These are phyloP conservation scores for Ananas comosus DNA, from an alignment of 176 grass and related monocot species.

Conservation along the genomic window DNA sequence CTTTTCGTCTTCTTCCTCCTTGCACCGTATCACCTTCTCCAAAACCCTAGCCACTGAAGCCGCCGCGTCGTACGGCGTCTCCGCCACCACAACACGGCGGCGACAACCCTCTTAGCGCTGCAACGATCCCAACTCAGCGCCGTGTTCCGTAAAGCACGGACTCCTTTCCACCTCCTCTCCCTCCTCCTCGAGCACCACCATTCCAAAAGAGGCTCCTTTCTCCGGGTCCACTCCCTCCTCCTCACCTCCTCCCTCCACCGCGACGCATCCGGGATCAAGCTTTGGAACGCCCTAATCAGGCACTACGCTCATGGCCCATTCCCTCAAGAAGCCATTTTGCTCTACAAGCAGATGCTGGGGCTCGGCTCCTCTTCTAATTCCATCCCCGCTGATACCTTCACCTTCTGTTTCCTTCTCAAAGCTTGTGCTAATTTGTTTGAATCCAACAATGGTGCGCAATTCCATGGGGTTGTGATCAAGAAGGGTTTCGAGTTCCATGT, in stretches of 20 bases:
- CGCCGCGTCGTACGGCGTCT: neutral
- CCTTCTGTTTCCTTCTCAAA: constrained; percentile 32
- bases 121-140: too few relatives aligned
- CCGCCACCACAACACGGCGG: too few relatives aligned
- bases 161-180: constrained; percentile 11
- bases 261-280: constrained; percentile 25
- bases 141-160: too few relatives aligned
- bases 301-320: constrained; percentile 43
- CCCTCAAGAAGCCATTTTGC: constrained; percentile 38
- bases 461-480: constrained; percentile 27
- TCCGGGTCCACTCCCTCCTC: constrained; percentile 48
- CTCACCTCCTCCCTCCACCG: constrained; percentile 23
- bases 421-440: constrained; percentile 25
- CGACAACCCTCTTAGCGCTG: too few relatives aligned
- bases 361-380: neutral
- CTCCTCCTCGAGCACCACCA: constrained; percentile 37
- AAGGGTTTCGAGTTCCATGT: constrained; percentile 36
- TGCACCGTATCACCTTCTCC: neutral
- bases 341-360: constrained; percentile 27
- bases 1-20: neutral
- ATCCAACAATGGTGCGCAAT: constrained; percentile 13
- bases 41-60: neutral
- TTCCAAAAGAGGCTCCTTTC: constrained; percentile 12
- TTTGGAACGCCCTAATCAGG: constrained; percentile 46
- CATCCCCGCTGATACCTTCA: constrained; percentile 31